phyloP scores from a whole-genome alignment of 805 yeast genomes.

The Yueomyces sinensis region DNA sequence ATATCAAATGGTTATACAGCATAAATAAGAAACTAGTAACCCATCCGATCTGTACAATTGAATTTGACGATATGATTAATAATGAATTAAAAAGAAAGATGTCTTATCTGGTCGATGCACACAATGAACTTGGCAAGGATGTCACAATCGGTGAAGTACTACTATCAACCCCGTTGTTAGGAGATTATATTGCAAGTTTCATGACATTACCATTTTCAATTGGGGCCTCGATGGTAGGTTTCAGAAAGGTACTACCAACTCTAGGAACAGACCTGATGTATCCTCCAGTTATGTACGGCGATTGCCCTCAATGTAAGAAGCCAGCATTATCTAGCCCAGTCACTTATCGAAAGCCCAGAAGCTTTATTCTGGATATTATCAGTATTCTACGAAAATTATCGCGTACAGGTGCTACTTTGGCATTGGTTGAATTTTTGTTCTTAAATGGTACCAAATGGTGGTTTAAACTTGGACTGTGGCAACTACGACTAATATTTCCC shows the following conservation, averaged over 20 bases:
- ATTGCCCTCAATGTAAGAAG: slow-evolving; percentile 14
- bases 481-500: slow-evolving; percentile 16
- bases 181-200: not conserved
- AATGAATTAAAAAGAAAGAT: slow-evolving; percentile 7
- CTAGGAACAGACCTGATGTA: not conserved
- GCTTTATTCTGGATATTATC: not conserved
- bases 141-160: slow-evolving; percentile 6
- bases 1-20: slow-evolving; percentile 12
- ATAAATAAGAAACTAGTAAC: slow-evolving; percentile 1
- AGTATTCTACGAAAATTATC: not conserved
- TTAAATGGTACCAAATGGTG: slow-evolving; percentile 10
- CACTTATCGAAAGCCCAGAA: not conserved
- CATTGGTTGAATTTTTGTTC: not conserved
- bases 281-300: slow-evolving; percentile 4
- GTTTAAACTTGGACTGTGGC: slow-evolving; percentile 16
- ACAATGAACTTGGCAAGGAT: slow-evolving; percentile 9
- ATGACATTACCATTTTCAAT: not conserved
- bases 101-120: slow-evolving; percentile 9
- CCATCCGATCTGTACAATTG: not conserved
- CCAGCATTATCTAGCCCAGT: not conserved
- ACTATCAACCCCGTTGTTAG: slow-evolving; percentile 5
- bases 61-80: slow-evolving; percentile 2
- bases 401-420: not conserved
- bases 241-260: not conserved
- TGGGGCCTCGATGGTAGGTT: not conserved